Percentiles rank a stretch among this genome's conserved stretches.
Conservation (phyloP, 345 rosid genomes). For the Gossypium bickii region DNA sequence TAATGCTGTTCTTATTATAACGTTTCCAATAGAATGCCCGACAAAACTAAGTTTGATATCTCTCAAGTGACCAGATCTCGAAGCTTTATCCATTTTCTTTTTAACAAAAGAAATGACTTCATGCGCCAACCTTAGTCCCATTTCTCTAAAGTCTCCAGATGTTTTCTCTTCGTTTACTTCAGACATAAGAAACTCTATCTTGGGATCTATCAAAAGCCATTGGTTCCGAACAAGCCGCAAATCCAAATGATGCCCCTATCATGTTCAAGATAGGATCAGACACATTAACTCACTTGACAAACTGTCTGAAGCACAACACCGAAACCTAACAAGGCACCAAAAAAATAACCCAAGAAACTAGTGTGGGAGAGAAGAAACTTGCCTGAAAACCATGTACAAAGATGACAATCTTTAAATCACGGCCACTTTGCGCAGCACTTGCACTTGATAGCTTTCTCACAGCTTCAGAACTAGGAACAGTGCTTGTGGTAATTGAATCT, state of each 20-base stretch:
- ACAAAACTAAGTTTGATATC: constrained; percentile 84
- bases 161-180: constrained; percentile 88
- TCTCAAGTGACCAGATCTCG: constrained; percentile 59
- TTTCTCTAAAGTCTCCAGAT: constrained; percentile 88
- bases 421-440: constrained; percentile 32
- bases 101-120: constrained; percentile 79
- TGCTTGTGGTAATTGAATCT: constrained; percentile 28
- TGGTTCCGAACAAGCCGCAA: constrained; percentile 86
- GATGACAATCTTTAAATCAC: constrained; percentile 65
- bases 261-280: constrained; percentile 5
- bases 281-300: background rate
- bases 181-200: constrained; percentile 89
- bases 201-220: constrained; percentile 93
- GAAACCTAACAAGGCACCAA: background rate
- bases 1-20: constrained; percentile 80
- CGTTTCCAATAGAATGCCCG: constrained; percentile 93
- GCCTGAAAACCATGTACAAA: constrained; percentile 99
- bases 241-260: constrained; percentile 94
- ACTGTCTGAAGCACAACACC: background rate
- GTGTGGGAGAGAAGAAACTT: constrained; percentile 23
- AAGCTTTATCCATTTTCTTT: constrained; percentile 63
- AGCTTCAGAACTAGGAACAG: constrained; percentile 27
- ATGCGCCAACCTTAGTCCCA: constrained; percentile 84
- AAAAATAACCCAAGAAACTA: background rate
- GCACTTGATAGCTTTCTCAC: constrained; percentile 30